Evolutionary conservation across 1,284 basidiomycete species (phyloP), one percentile per base, ranked within the genome.

Genomic region (Sporisorium exsertum): DNA sequence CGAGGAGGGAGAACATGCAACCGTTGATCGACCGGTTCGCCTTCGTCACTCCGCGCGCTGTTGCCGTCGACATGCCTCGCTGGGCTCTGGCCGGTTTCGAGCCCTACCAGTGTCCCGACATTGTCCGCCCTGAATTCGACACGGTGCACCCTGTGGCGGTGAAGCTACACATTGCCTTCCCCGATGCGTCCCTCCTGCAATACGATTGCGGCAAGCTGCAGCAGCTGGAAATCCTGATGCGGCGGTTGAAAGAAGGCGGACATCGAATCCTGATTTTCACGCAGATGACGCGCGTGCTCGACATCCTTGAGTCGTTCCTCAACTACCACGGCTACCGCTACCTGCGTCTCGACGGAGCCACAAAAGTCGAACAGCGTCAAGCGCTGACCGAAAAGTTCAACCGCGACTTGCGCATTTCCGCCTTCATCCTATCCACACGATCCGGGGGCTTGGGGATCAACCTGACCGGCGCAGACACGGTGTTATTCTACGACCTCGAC

Each of bases 191-290:
- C 0, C 88, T 97, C 27, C 88, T 97, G 6, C 95, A 97, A 84
- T 98, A 95, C 86, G 95, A 98, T 86, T 97, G 96, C 81, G 95
- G 95, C 54, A 98, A 98, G 86, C 89, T 98, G 18, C 95, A 97
- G 83, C 90, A 92, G 72, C 90, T 98, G 4, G 90, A 91, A 33
- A 87, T 88, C 26, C 88, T 98, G 33, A 89, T 98, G 47, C 91
- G 94, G 24, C 90, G 93, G 81, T 92, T 91, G 84, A 94, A 95
- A 82, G 90, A 90, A 0, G 93, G 90, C 3, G 94, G 94, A 0
- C 95, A 97, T 84, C 92, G 95, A 1, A 90, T 94, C 24, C 88
- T 98, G 53, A 96, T 98, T 79, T 98, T 98, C 86, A 98, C 95
- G 0, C 95, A 98, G 83, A 98, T 98, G 95, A 97, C 95, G 24